Conservation (phyloP, 345 rosid genomes). For the Populus nigra region DNA sequence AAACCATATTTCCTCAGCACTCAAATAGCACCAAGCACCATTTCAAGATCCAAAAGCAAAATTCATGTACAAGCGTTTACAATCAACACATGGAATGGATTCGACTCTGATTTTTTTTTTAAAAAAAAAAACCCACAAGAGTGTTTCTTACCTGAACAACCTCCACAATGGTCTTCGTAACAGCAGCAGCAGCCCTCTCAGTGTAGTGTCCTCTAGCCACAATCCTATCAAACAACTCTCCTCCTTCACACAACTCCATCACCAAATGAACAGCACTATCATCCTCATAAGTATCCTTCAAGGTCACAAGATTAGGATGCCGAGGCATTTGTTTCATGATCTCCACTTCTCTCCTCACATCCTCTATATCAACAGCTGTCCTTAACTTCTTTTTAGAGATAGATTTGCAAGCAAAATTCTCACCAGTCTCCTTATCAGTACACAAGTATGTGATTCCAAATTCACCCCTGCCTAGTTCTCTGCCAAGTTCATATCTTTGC, state of each 20-base stretch:
- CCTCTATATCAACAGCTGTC: conserved; percentile 35
- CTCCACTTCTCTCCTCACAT: conserved; percentile 38
- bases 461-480: conserved; percentile 39
- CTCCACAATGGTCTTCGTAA: conserved; percentile 39
- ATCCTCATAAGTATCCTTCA: conserved; percentile 32
- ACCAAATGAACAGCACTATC: conserved; percentile 35
- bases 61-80: background rate
- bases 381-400: conserved; percentile 33
- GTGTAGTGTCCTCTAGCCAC: conserved; percentile 40
- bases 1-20: background rate
- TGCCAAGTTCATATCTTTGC: conserved; percentile 32
- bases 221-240: conserved; percentile 34
- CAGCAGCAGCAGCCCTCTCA: conserved; percentile 37
- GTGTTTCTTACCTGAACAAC: conserved; percentile 30
- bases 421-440: conserved; percentile 27
- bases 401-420: conserved; percentile 28
- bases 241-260: conserved; percentile 39
- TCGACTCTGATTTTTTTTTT: background rate
- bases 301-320: conserved; percentile 33
- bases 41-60: background rate
- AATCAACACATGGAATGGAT: background rate
- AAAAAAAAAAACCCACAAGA: background rate
- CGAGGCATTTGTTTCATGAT: conserved; percentile 33
- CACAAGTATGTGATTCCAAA: conserved; percentile 38
- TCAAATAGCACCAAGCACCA: background rate